Evolutionary conservation across 371 early-diverging fungal genomes (phyloP).

Genomic region (Globomyces sp.): DNA sequence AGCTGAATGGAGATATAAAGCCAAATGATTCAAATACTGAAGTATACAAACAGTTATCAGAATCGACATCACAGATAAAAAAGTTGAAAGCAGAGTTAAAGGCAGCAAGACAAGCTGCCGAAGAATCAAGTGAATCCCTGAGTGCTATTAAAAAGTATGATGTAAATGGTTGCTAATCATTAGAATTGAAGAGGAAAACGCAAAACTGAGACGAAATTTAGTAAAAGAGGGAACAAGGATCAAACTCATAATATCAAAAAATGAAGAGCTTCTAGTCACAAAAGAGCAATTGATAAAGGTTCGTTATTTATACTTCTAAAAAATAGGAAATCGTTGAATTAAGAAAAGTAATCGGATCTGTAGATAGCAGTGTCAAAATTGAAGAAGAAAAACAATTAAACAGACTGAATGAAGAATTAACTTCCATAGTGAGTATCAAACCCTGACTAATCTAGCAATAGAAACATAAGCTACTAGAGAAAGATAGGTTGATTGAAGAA

Average conservation of each 20-base stretch:
- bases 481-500: conserved; percentile 28
- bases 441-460: not conserved
- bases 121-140: conserved; percentile 10
- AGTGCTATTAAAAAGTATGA: conserved; percentile 13
- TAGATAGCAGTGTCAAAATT: not conserved
- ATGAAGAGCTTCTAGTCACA: conserved; percentile 26
- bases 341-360: conserved; percentile 21
- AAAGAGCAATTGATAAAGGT: conserved; percentile 25
- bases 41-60: too few species aligned
- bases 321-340: conserved; percentile 20
- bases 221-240: conserved; percentile 27
- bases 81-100: conserved; percentile 27
- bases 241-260: conserved; percentile 1
- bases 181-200: conserved; percentile 45
- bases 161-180: not conserved
- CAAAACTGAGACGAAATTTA: conserved; percentile 29
- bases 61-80: conserved; percentile 23
- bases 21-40: too few species aligned
- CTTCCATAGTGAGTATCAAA: conserved; percentile 8
- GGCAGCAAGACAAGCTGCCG: conserved; percentile 21
- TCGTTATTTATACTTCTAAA: too few species aligned
- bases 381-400: too few species aligned
- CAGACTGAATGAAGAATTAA: not conserved
- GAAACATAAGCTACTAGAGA: conserved; percentile 25
- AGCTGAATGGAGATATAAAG: too few species aligned